Evolutionary conservation across 2,329 filamentous ascomycete species (phyloP), one percentile per base, ranked within the genome.

Genomic region (Cladophialophora chaetospira): DNA sequence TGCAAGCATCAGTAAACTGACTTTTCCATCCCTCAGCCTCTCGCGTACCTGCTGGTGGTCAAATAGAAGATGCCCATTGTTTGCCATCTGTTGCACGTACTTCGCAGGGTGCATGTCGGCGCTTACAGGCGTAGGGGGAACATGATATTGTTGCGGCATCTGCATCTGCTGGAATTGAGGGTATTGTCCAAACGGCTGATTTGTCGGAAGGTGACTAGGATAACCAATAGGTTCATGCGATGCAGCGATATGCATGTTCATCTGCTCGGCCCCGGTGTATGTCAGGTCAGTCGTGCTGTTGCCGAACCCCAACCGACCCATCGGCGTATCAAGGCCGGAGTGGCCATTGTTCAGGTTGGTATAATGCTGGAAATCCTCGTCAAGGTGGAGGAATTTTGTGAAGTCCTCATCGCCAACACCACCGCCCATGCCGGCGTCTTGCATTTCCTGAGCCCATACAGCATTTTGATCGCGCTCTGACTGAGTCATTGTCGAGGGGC

Each of bases 71-170:
- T 72, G 66, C 36, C 65, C 70, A 36, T 72, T 73, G 23, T 64
- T 65, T 42, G 77, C 74, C 53, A 75, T 65, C 4, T 70, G 69
- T 48, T 72, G 69, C 3, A 69, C 67, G 58, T 75, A 78, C 28
- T 73, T 71, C 36, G 70, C 68, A 0, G 73, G 71, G 57, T 79
- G 77, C 60, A 79, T 69, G 55, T 79, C 77, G 15, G 75, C 70
- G 58, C 77, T 79, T 55, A 77, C 77, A 8, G 77, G 77, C 1
- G 77, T 79, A 3, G 77, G 77, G 15, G 77, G 77, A 35, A 66
- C 58, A 31, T 66, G 64, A 49, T 65, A 61, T 25, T 61, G 58
- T 45, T 53, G 56, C n/a, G 58, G 48, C 33, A 64, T 60, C 38
- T 65, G 63, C 55, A 63, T 65, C 38, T 71, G 69, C 40, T 66